phyloP scores from a whole-genome alignment of 495 filamentous ascomycete genomes.

The Letharia lupina region DNA sequence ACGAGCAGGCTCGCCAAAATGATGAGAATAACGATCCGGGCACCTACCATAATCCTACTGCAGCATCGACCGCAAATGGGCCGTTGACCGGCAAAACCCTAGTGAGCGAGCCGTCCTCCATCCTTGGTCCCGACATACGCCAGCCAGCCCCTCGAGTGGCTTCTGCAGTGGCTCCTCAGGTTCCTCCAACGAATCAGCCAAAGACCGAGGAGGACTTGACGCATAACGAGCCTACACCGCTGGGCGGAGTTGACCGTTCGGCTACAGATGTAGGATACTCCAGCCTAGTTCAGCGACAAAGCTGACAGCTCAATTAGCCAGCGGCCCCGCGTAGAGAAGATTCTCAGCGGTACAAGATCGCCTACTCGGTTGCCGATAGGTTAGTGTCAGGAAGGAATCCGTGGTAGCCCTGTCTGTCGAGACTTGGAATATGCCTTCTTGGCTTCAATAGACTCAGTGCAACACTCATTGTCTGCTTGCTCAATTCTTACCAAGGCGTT shows the following conservation, averaged over 20 bases:
- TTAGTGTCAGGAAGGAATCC: conserved; percentile 12
- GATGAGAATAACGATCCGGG: conserved; percentile 22
- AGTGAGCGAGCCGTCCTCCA: background rate
- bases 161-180: background rate
- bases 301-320: background rate
- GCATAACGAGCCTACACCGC: background rate
- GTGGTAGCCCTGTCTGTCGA: background rate
- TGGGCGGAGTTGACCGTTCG: background rate
- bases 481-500: background rate
- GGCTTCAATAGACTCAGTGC: background rate
- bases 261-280: conserved; percentile 6
- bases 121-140: background rate
- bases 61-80: conserved; percentile 1
- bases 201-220: background rate
- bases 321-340: background rate
- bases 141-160: background rate
- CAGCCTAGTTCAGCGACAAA: background rate
- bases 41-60: conserved; percentile 16
- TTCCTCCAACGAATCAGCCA: background rate
- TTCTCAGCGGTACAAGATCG: conserved; percentile 13
- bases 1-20: conserved; percentile 18
- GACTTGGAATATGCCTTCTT: background rate
- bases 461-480: background rate
- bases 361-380: conserved; percentile 11
- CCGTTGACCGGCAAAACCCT: background rate